A percentile compares a stretch with the other conserved stretches of the same genome.
phyloP scores from a whole-genome alignment of 495 filamentous ascomycete genomes.

The Penicillium dipodomyicola region DNA sequence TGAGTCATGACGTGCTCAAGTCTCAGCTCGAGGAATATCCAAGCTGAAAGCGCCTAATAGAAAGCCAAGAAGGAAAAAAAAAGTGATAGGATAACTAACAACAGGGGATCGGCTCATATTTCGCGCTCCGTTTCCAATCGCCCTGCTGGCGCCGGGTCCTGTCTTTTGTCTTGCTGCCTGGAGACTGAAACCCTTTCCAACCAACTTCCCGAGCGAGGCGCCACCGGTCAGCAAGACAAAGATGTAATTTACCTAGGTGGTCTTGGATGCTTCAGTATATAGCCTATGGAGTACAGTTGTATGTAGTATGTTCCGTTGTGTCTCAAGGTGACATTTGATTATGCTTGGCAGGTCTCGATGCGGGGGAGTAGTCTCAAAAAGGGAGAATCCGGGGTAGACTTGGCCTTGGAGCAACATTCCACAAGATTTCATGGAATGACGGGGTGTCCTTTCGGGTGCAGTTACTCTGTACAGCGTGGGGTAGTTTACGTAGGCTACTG shows the following conservation, averaged over 20 bases:
- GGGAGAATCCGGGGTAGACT: slow-evolving; percentile 29
- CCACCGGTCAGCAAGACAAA: not conserved
- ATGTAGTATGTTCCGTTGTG: not conserved
- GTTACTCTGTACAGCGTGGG: slow-evolving; percentile 13
- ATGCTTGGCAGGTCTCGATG: slow-evolving; percentile 25
- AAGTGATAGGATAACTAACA: not conserved
- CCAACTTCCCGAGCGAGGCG: not conserved
- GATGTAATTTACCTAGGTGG: not conserved
- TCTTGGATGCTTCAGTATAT: not conserved
- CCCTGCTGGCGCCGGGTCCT: not conserved
- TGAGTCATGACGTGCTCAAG: slow-evolving; percentile 18
- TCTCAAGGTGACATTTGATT: slow-evolving; percentile 22
- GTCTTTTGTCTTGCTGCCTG: slow-evolving; percentile 13
- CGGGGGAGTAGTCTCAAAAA: slow-evolving; percentile 14
- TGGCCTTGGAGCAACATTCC: slow-evolving; percentile 11
- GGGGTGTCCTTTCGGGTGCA: slow-evolving; percentile 12
- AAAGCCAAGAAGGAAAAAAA: not conserved
- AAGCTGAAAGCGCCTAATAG: not conserved
- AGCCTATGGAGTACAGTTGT: not conserved
- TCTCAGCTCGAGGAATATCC: not conserved
- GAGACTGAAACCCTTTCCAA: slow-evolving; percentile 15
- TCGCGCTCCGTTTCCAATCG: slow-evolving; percentile 24
- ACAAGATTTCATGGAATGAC: slow-evolving; percentile 2
- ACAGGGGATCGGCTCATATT: slow-evolving; percentile 1
- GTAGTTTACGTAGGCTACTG: not conserved